These are phyloP conservation scores for Haberlea rhodopensis DNA, from an alignment of 257 asterid species.

Conservation along the genomic window DNA sequence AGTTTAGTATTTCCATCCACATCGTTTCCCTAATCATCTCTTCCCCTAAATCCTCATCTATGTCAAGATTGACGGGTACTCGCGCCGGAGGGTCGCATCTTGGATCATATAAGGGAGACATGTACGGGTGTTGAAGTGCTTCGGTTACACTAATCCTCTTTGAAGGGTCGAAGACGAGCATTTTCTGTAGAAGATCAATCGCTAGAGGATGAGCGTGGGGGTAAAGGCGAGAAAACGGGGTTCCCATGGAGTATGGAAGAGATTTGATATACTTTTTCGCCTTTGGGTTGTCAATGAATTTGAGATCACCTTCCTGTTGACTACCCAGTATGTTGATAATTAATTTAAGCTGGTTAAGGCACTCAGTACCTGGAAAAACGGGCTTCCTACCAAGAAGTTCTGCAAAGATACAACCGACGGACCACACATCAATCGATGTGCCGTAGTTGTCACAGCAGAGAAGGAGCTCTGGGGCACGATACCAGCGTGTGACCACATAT, in stretches of 20 bases:
- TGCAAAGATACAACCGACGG: slow-evolving; percentile 65
- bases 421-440: slow-evolving; percentile 63
- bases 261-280: slow-evolving; percentile 49
- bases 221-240: slow-evolving; percentile 43
- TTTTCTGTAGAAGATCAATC: slow-evolving; percentile 51
- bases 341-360: slow-evolving; percentile 60
- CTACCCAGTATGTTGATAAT: slow-evolving; percentile 59
- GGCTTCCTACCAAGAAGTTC: slow-evolving; percentile 67
- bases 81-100: slow-evolving; percentile 47
- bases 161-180: slow-evolving; percentile 66
- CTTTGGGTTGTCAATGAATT: slow-evolving; percentile 55
- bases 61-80: slow-evolving; percentile 45
- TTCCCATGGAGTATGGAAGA: slow-evolving; percentile 47
- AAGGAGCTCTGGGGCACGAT: slow-evolving; percentile 66
- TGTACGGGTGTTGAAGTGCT: slow-evolving; percentile 60
- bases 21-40: slow-evolving; percentile 52
- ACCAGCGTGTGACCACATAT: slow-evolving; percentile 67
- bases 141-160: slow-evolving; percentile 59
- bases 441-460: slow-evolving; percentile 66
- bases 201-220: slow-evolving; percentile 59
- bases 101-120: slow-evolving; percentile 51
- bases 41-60: slow-evolving; percentile 54
- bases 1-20: slow-evolving; percentile 57
- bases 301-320: slow-evolving; percentile 49
- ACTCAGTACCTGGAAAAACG: slow-evolving; percentile 58